Percentiles rank a stretch among this genome's conserved stretches.
Evolutionary conservation across 768 basidiomycete genomes (phyloP).

Genomic region (Agrocybe chaxingu): DNA sequence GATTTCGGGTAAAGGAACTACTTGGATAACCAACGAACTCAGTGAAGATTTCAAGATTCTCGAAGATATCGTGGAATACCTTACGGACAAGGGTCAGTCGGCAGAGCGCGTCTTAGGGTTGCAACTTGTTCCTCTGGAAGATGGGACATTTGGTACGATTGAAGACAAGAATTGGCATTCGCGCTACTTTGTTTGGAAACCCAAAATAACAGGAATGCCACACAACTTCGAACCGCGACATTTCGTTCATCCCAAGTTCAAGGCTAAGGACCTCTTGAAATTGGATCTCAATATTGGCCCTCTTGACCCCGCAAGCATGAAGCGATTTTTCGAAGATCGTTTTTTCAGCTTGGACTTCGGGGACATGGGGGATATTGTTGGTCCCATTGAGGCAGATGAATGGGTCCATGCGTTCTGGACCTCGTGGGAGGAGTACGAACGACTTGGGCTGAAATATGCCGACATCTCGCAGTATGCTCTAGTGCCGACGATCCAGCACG

Average conservation of each 20-base stretch:
- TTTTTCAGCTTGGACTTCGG: slow-evolving; percentile 2
- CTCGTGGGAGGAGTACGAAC: slow-evolving; percentile 15
- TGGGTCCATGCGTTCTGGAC: slow-evolving; percentile 36
- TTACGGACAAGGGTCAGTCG: slow-evolving; percentile 13
- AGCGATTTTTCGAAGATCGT: slow-evolving; percentile 6
- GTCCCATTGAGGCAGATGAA: slow-evolving; percentile 9
- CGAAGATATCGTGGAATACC: slow-evolving; percentile 22
- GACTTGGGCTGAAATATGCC: slow-evolving; percentile 2
- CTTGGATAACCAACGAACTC: slow-evolving; percentile 9
- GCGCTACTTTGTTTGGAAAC: slow-evolving; percentile 25
- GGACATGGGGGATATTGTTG: background rate
- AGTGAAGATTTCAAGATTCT: slow-evolving; percentile 14
- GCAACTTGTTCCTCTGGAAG: slow-evolving; percentile 33
- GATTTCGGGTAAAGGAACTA: slow-evolving; percentile 11
- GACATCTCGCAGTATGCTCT: slow-evolving; percentile 28
- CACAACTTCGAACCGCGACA: slow-evolving; percentile 20
- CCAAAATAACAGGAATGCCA: slow-evolving; percentile 5
- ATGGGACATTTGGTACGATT: slow-evolving; percentile 27
- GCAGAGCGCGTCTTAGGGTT: slow-evolving; percentile 23
- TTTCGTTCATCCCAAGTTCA: slow-evolving; percentile 27
- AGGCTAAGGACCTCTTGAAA: slow-evolving; percentile 13
- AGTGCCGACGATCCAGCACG: slow-evolving; percentile 24
- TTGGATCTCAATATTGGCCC: slow-evolving; percentile 22
- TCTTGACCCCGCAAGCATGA: slow-evolving; percentile 15
- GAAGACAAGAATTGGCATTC: slow-evolving; percentile 7